Percentiles rank a stretch among this genome's conserved stretches.
Evolutionary conservation across 345 rosid species (phyloP).

Genomic region (Eutrema yunnanense): DNA sequence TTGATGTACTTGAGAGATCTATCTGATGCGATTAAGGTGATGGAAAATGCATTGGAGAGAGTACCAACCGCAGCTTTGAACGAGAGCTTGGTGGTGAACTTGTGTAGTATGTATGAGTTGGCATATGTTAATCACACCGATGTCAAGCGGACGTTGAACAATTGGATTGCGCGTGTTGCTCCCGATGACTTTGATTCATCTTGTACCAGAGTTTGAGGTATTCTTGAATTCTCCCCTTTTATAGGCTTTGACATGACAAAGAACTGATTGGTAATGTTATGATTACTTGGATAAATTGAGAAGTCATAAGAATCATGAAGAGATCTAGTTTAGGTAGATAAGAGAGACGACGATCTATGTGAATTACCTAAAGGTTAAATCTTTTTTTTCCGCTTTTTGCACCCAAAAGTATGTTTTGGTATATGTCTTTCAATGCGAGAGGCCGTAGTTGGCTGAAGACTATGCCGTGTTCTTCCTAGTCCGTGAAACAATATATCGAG

Average conservation of each 20-base stretch:
- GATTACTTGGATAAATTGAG: neutral
- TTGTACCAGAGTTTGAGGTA: conserved; percentile 71
- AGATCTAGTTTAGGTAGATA: neutral
- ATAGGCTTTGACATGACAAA: neutral
- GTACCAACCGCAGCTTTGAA: conserved; percentile 81
- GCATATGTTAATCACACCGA: conserved; percentile 91
- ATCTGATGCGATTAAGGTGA: conserved; percentile 75
- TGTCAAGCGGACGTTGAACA: conserved; percentile 71
- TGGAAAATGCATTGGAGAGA: conserved; percentile 85
- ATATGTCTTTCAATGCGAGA: no score
- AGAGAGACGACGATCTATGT: neutral
- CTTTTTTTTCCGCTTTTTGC: no score
- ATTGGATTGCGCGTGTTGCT: conserved; percentile 84
- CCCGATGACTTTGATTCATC: conserved; percentile 95
- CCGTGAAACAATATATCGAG: neutral
- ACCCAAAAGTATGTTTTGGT: neutral
- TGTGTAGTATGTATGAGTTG: conserved; percentile 98
- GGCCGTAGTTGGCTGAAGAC: neutral
- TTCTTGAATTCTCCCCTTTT: neutral
- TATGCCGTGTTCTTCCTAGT: neutral
- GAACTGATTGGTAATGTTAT: neutral
- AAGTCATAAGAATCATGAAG: neutral
- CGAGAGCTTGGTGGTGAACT: conserved; percentile 81
- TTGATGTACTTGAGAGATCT: conserved; percentile 92
- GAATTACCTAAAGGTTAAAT: neutral